Percentiles rank a stretch among this genome's conserved stretches.
These are phyloP conservation scores for Scorias spongiosa DNA, from an alignment of 2,329 filamentous ascomycete genomes.

Conservation along the genomic window DNA sequence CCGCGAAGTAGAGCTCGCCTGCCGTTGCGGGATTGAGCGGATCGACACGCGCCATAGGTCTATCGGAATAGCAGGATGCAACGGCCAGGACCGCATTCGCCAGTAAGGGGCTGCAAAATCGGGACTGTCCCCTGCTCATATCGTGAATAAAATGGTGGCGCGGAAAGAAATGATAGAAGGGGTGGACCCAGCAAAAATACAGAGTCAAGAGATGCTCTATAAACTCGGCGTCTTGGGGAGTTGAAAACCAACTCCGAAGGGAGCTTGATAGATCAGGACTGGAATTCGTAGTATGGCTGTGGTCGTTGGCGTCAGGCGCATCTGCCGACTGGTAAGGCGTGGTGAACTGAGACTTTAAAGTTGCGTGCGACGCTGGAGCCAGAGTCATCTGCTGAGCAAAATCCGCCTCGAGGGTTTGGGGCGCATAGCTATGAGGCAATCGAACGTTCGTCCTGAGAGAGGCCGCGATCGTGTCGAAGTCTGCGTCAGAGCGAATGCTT, in stretches of 20 bases:
- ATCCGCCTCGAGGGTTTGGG: conserved; percentile 19
- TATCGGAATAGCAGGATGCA: conserved; percentile 36
- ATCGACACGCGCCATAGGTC: conserved; percentile 47
- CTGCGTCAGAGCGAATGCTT: conserved; percentile 26
- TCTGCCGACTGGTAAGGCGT: background rate
- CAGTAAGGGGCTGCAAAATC: conserved; percentile 47
- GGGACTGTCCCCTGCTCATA: conserved; percentile 43
- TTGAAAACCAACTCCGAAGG: conserved; percentile 14
- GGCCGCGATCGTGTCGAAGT: conserved; percentile 26
- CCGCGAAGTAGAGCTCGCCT: conserved; percentile 61
- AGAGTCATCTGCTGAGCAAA: conserved; percentile 13
- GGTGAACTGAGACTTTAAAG: conserved; percentile 3
- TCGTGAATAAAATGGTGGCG: conserved; percentile 56
- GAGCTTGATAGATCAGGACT: conserved; percentile 1
- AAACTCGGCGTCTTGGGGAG: conserved; percentile 19
- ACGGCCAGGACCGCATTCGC: conserved; percentile 21
- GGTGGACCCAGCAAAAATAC: conserved; percentile 47
- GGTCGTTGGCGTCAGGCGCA: background rate
- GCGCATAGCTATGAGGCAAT: conserved; percentile 18
- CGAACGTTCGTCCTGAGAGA: conserved; percentile 25
- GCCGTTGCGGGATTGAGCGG: conserved; percentile 48
- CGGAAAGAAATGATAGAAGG: conserved; percentile 57
- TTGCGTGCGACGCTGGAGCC: conserved; percentile 6
- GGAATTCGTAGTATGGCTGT: background rate
- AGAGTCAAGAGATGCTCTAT: conserved; percentile 21